Base-by-base conservation (phyloP, 2,329 filamentous ascomycete genomes). In the Hortaea werneckii region DNA sequence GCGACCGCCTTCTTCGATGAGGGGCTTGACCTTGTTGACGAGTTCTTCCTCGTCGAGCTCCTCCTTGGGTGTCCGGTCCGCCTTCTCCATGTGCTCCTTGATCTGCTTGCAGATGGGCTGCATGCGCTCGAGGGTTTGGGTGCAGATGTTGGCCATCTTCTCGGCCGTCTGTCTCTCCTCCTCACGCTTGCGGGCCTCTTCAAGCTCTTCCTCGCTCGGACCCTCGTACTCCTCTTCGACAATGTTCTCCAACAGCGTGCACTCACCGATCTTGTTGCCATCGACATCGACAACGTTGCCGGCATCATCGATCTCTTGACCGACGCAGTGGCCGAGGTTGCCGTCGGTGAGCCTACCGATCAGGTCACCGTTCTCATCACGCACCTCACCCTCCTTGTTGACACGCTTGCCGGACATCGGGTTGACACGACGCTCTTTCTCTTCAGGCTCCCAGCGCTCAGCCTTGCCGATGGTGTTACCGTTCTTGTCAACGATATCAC, bases 41-140 rank as follows among this genome's bases (percentile, higher is more conserved):
- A 95, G 79, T 55, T 85, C 78, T 60, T 95, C 87, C 64, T 95
- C 89, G 59, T 95, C 87, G 26, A 90, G 81, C 57, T 95, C 87
- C 4, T 94, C 86, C 66, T 87, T 84, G 38, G 85, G 83, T 28
- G 83, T 86, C 53, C 80, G 78, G 65, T 95, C 86, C 28, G 85
- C 87, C 45, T 74, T 75, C 57, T 94, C 85, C 58, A 94, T 85
- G 68, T 83, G 77, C 78, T 88, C 83, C 4, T 79, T 85, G 65
- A 95, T 95, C 71, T 87, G 78, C 69, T 85, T 87, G 73, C 85
- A 85, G 60, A 94, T 80, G 7, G 88, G 88, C 54, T 85, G 81
- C 61, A 95, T 79, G 63, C 82, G 85, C 59, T 94, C 87, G 5
- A 95, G 75, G 10, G 86, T 86, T 64, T 89, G 80, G 59, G 83